Evolutionary conservation across 345 rosid species (phyloP), one percentile per base, ranked within the genome.

Genomic region (Brassica rapa): DNA sequence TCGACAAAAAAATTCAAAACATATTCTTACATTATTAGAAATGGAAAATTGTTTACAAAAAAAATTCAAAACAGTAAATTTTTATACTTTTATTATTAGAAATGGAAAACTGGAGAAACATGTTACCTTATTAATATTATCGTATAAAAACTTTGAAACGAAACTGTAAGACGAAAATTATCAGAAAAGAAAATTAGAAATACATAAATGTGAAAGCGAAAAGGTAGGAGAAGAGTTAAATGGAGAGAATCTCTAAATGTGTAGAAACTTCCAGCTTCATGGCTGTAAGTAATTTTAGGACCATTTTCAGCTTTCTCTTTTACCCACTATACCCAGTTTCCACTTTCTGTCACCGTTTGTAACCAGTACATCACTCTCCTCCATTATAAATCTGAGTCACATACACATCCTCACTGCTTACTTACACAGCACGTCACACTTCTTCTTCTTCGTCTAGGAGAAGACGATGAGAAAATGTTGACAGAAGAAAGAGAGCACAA

Each of bases 401-500:
- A 67, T 61, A 67, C 15, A 49, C 70, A 62, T 59, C 74, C 70
- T 74, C 66, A 37, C 71, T 53, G 16, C 75, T 80, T 80, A 62
- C 82, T 74, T 80, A 74, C 51, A 71, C 61, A 75, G 53, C 82
- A 80, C 82, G 82, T 73, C 78, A 68, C 79, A 79, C 65, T 21
- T 25, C 57, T 73, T 79, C 78, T 68, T 79, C 67, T 60, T 60
- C 10, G 5, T 64, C 68, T 6, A 1, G 70, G 74, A 68, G 82
- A 68, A 68, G 66, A 63, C 35, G 78, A 73, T 72, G 70, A 9
- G 55, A 24, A 79, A 19, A 76, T 82, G 96, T 79, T 92, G 97
- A 93, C 97, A 93, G 97, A 93, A 93, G 97, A 93, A 94, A 93
- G 96, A 81, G 94, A 87, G 96, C 92, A 90, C 97, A 90, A 81